phyloP scores from a whole-genome alignment of 257 asterid species.

The Paulownia fortunei region DNA sequence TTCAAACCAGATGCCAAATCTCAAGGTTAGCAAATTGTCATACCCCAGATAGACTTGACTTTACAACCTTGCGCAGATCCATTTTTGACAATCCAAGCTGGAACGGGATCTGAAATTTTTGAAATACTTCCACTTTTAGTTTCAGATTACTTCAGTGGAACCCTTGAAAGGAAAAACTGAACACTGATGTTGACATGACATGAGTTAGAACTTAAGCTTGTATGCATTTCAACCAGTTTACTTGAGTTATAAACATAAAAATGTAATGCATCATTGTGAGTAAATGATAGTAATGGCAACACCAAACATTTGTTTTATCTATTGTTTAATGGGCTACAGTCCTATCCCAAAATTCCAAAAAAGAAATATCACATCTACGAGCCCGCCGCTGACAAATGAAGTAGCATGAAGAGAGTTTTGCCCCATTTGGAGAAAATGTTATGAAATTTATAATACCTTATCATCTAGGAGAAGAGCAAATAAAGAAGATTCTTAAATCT shows the following conservation, averaged over 20 bases:
- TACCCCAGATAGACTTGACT: conserved; percentile 96
- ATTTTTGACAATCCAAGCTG: conserved; percentile 94
- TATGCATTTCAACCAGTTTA: conserved; percentile 15
- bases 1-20: conserved; percentile 26
- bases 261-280: not conserved
- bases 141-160: conserved; percentile 17
- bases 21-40: conserved; percentile 33
- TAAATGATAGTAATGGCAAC: not conserved
- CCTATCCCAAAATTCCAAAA: not conserved
- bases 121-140: conserved; percentile 26
- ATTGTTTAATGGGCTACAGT: not conserved
- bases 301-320: not conserved
- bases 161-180: conserved; percentile 11
- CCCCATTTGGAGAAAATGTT: not conserved
- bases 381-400: not conserved
- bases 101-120: conserved; percentile 83
- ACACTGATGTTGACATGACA: not conserved
- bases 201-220: conserved; percentile 9
- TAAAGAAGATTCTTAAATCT: not conserved
- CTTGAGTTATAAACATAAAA: not conserved
- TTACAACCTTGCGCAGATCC: conserved; percentile 94
- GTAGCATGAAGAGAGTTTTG: conserved; percentile 1
- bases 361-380: not conserved
- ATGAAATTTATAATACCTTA: not conserved
- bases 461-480: conserved; percentile 3